Evolutionary conservation across 495 filamentous ascomycete species (phyloP).

Genomic region (Penicillium bialowiezense): DNA sequence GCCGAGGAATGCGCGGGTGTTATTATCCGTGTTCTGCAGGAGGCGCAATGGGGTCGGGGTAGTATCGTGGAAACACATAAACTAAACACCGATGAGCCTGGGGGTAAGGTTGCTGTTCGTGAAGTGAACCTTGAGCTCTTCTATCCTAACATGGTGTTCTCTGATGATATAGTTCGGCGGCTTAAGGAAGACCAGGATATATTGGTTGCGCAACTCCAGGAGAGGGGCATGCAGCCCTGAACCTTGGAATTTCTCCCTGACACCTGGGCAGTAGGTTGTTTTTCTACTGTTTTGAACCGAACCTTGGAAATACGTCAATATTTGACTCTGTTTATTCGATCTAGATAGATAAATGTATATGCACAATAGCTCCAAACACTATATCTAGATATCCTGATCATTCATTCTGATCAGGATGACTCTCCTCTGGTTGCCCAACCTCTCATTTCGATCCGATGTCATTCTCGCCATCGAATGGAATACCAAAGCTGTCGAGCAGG

Average conservation of each 20-base stretch:
- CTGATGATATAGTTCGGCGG: not conserved
- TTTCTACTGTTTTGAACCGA: no score
- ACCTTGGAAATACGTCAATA: no score
- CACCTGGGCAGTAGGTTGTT: no score
- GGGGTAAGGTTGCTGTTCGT: not conserved
- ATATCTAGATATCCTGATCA: no score
- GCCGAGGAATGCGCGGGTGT: not conserved
- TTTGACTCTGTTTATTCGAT: not conserved
- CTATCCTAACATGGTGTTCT: conserved; percentile 29
- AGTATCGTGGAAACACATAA: not conserved
- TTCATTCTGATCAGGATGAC: no score
- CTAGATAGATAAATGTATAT: not conserved
- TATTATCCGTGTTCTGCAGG: not conserved
- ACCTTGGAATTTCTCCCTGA: no score
- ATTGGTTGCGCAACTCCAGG: not conserved
- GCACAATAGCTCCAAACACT: not conserved
- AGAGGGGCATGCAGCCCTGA: not conserved
- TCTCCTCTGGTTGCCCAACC: no score
- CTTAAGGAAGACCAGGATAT: not conserved
- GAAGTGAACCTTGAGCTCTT: not conserved
- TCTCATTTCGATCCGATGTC: not conserved
- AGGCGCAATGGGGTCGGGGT: not conserved
- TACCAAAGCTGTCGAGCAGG: conserved; percentile 16
- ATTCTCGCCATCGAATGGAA: conserved; percentile 10
- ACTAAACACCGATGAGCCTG: not conserved